These are phyloP conservation scores for Cyberlindnera sargentensis DNA, from an alignment of 805 yeast species.

Conservation along the genomic window DNA sequence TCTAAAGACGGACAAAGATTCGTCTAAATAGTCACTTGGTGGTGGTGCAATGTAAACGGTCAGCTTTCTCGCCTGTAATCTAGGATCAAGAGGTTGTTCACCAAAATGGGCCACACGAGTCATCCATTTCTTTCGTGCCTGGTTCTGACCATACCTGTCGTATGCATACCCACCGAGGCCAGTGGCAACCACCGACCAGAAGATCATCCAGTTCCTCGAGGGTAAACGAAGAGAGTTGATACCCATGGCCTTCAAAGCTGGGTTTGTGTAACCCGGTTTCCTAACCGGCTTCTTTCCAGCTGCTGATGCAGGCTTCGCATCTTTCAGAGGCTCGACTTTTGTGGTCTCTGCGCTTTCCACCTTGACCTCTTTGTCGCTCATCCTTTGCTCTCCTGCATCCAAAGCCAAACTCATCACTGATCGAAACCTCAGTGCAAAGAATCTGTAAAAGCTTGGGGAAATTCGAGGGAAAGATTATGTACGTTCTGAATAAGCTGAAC, in stretches of 20 bases:
- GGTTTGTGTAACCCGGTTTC: slow-evolving; percentile 50
- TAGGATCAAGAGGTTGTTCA: slow-evolving; percentile 37
- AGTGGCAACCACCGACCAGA: slow-evolving; percentile 63
- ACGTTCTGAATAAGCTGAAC: too few species aligned
- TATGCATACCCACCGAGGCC: slow-evolving; percentile 72
- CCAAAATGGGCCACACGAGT: slow-evolving; percentile 49
- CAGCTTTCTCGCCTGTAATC: slow-evolving; percentile 63
- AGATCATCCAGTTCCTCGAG: slow-evolving; percentile 87
- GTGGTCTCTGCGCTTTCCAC: background rate
- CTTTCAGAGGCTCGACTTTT: background rate
- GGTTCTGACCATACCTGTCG: slow-evolving; percentile 69
- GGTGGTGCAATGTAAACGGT: slow-evolving; percentile 93
- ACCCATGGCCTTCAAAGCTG: slow-evolving; percentile 83
- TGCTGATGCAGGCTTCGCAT: background rate
- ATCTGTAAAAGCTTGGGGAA: too few species aligned
- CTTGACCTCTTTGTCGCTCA: too few species aligned
- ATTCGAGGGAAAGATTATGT: too few species aligned
- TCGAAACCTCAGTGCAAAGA: too few species aligned
- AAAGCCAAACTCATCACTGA: too few species aligned
- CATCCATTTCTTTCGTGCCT: slow-evolving; percentile 60
- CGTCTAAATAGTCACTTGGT: slow-evolving; percentile 82
- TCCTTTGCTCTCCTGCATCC: too few species aligned
- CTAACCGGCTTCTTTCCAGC: slow-evolving; percentile 6
- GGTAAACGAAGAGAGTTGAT: slow-evolving; percentile 73
- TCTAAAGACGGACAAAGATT: slow-evolving; percentile 65